Evolutionary conservation across 169 alveolate species (phyloP), one percentile per base, ranked within the genome.

Genomic region (Nephromyces sp.): DNA sequence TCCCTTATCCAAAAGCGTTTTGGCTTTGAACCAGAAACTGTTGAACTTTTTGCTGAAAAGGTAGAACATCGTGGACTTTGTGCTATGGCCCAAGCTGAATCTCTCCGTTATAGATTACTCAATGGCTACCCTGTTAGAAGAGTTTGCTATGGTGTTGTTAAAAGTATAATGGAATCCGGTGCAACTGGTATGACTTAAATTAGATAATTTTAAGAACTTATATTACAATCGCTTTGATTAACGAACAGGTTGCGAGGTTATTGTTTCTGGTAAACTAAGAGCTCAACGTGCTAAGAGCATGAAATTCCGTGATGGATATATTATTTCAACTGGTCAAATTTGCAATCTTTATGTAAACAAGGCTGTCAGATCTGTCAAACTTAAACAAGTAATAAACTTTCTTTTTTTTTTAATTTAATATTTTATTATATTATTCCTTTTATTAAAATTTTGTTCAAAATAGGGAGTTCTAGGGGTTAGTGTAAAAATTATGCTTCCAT

Each of bases 241-340:
- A 1, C 2, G 1, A 2, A 5, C 78, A 68, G 98, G 98, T 65
- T 95, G 98, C 77, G 99, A 97, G 87, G 98, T 96, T 76, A 96
- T 96, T 79, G 98, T 98, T 75, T 94, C 99, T 70, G 99, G 99
- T 21, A 98, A 98, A 91, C 88, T 98, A 72, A 92, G 99, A 76
- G 99, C 99, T 65, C 98, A 98, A 89, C 97, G 99, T 86, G 99
- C 99, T 77, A 98, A 98, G 94, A 93, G 97, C 79, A 96, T 94
- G 98, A 95, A 86, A 96, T 95, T 92, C 75, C 32, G 69, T 35
- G 84, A 83, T 32, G 95, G 95, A 89, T 96, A 95, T 88, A 84
- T 98, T 86, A 93, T 98, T 88, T 94, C 98, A 73, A 96, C 99
- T 63, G 99, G 99, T 70, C 97, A 96, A 86, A 99, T 99, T 31